phyloP scores from a whole-genome alignment of 768 basidiomycete species.

The Sistotremastrum suecicum region DNA sequence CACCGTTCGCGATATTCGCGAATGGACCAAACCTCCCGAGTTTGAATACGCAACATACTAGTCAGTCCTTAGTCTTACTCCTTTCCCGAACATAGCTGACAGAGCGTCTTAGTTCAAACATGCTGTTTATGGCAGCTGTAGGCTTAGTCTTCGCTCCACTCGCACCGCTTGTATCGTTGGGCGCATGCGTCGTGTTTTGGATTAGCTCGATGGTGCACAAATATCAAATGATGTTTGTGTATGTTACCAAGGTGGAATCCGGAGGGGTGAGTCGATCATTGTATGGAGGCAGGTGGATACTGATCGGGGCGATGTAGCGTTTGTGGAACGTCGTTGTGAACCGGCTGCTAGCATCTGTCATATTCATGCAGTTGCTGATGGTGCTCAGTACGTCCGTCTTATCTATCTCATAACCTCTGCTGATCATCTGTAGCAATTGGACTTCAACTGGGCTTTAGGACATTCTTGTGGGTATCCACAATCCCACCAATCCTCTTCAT shows the following conservation, averaged over 20 bases:
- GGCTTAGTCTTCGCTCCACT: slow-evolving; percentile 89
- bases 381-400: slow-evolving; percentile 58
- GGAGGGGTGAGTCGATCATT: slow-evolving; percentile 57
- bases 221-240: slow-evolving; percentile 95
- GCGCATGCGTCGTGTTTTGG: slow-evolving; percentile 80
- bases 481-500: slow-evolving; percentile 78
- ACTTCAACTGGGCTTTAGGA: slow-evolving; percentile 58
- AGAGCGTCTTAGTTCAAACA: slow-evolving; percentile 31
- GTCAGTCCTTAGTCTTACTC: slow-evolving; percentile 26
- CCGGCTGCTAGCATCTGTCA: slow-evolving; percentile 58
- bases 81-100: slow-evolving; percentile 7
- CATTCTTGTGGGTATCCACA: slow-evolving; percentile 70
- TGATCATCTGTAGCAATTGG: slow-evolving; percentile 52
- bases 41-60: slow-evolving; percentile 82
- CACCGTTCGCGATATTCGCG: slow-evolving; percentile 79
- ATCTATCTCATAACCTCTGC: slow-evolving; percentile 2
- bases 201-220: slow-evolving; percentile 81
- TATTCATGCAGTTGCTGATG: slow-evolving; percentile 84
- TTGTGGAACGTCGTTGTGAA: slow-evolving; percentile 93
- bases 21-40: slow-evolving; percentile 82
- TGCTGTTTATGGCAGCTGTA: slow-evolving; percentile 87
- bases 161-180: slow-evolving; percentile 78
- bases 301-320: slow-evolving; percentile 31
- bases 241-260: slow-evolving; percentile 75
- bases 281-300: neutral